Base-by-base conservation (phyloP, 306 rosid genomes). In the Cercis canadensis region DNA sequence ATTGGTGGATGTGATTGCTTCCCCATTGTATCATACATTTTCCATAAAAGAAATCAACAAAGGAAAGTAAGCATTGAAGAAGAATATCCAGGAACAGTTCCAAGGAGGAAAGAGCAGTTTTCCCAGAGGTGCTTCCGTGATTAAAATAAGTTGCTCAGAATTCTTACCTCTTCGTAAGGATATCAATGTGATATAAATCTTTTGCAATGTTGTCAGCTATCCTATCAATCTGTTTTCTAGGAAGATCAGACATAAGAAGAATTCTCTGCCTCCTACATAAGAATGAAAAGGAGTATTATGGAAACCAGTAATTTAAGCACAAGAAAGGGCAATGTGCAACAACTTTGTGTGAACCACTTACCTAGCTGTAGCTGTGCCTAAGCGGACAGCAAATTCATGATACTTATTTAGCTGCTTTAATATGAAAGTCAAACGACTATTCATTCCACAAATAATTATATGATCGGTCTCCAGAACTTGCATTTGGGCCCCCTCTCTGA, bases 321-420 rank as follows among this genome's bases (percentile, higher is more conserved):
- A 65, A 36, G 73, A 65, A 57, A 65, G 64, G 80, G 72, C 49
- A 84, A 52, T 67, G 43, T 21, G 46, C 37, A 55, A 65, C 52
- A 70, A 73, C 68, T 74, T 65, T 61, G 52, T 17, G 52, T 47
- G 82, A 73, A 69, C 49, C 71, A 74, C 79, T 85, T 84, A 91
- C 99, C 97, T 94, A 76, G 97, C 84, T 78, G 87, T 80, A 45
- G 99, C 99, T 57, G 96, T 89, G 83, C 99, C 99, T 83, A 94
- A 80, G 83, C 89, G 97, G 65, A 94, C 95, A 37, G 97, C 75
- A 79, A 58, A 83, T 68, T 89, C 99, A 34, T 94, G 99, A 77
- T 86, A 86, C 80, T 86, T 86, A 62, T 94, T 82, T 75, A 94
- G 80, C 85, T 94, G 99, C 89, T 83, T 87, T 72, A 94, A 77